Percentiles rank a stretch among this genome's conserved stretches.
Evolutionary conservation across 768 basidiomycete species (phyloP).

Genomic region (Amanita rimosa): DNA sequence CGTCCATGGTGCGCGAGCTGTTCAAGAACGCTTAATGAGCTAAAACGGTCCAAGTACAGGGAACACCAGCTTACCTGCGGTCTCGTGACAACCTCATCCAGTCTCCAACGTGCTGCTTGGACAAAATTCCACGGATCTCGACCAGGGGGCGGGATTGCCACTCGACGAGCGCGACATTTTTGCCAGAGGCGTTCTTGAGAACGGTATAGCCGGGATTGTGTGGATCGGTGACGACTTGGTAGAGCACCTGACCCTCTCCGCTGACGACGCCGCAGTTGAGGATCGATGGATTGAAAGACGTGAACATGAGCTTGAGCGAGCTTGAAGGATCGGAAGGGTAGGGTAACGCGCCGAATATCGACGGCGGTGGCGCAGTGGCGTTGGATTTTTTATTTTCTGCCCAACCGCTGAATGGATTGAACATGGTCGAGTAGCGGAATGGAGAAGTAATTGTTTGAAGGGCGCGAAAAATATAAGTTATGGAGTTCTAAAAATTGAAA

Average conservation of each 20-base stretch:
- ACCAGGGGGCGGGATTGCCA: slow-evolving; percentile 41
- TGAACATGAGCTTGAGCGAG: slow-evolving; percentile 30
- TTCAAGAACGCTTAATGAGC: no score
- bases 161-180: slow-evolving; percentile 42
- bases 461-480: slow-evolving; percentile 1
- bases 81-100: slow-evolving; percentile 48
- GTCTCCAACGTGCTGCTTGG: slow-evolving; percentile 34
- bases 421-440: slow-evolving; percentile 17
- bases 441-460: background rate
- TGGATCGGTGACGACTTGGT: slow-evolving; percentile 38
- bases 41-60: no score
- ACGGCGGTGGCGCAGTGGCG: slow-evolving; percentile 24
- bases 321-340: slow-evolving; percentile 27
- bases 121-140: slow-evolving; percentile 39
- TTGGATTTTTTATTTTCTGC: slow-evolving; percentile 16
- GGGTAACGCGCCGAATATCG: slow-evolving; percentile 55
- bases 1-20: slow-evolving; percentile 40
- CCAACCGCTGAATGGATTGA: slow-evolving; percentile 30
- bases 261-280: slow-evolving; percentile 46
- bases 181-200: slow-evolving; percentile 35
- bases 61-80: slow-evolving; percentile 22
- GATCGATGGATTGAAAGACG: slow-evolving; percentile 35
- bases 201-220: slow-evolving; percentile 41
- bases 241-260: slow-evolving; percentile 34
- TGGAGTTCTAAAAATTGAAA: no score